phyloP scores from a whole-genome alignment of 2,329 filamentous ascomycete genomes.

The Cladobotryum mycophilum region DNA sequence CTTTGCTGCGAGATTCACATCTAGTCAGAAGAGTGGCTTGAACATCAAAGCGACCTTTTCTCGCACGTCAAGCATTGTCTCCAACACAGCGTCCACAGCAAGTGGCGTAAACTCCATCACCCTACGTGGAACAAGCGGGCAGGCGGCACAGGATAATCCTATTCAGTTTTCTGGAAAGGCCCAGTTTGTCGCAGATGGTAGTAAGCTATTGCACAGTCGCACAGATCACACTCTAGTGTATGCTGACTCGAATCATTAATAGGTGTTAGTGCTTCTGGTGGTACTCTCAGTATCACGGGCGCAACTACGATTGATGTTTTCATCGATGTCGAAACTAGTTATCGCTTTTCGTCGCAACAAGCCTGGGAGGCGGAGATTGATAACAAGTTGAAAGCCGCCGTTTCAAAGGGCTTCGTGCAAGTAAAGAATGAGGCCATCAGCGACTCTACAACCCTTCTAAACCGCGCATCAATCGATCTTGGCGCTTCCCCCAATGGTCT shows the following conservation, averaged over 20 bases:
- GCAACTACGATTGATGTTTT: slow-evolving; percentile 21
- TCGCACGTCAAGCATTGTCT: slow-evolving; percentile 12
- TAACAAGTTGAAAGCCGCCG: slow-evolving; percentile 17
- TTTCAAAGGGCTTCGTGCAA: slow-evolving; percentile 11
- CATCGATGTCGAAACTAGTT: slow-evolving; percentile 20
- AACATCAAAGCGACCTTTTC: slow-evolving; percentile 15
- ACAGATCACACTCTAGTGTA: not conserved
- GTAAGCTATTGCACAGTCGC: slow-evolving; percentile 3
- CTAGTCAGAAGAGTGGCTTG: slow-evolving; percentile 14
- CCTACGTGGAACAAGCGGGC: slow-evolving; percentile 17
- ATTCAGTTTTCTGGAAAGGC: slow-evolving; percentile 19
- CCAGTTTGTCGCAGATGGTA: slow-evolving; percentile 15
- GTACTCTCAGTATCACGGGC: slow-evolving; percentile 14
- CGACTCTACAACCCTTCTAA: slow-evolving; percentile 16
- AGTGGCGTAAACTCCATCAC: slow-evolving; percentile 13
- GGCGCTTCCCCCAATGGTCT: slow-evolving; percentile 15
- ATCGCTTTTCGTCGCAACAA: slow-evolving; percentile 17
- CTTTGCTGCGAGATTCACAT: slow-evolving; percentile 25
- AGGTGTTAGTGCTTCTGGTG: slow-evolving; percentile 10
- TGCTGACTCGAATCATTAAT: slow-evolving; percentile 1
- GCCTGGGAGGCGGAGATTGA: slow-evolving; percentile 18
- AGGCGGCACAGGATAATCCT: slow-evolving; percentile 11
- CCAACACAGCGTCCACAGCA: slow-evolving; percentile 12
- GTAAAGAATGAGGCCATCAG: slow-evolving; percentile 16
- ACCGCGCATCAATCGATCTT: slow-evolving; percentile 18